Evolutionary conservation across 257 asterid species (phyloP), one percentile per base, ranked within the genome.

Genomic region (Fraxinus quadrangulata): DNA sequence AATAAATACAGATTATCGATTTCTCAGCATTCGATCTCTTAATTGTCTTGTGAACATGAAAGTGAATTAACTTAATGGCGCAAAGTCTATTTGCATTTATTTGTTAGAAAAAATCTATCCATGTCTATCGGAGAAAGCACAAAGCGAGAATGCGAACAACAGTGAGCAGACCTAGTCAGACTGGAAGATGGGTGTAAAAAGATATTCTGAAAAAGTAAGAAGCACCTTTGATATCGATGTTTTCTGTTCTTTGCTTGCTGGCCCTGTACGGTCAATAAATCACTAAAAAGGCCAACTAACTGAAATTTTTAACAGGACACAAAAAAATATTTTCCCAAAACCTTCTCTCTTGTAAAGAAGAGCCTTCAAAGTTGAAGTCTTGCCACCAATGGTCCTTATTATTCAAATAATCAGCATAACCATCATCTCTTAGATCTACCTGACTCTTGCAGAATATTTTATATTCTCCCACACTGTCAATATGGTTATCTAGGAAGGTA

Each of bases 331-430:
- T 37, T 40, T 45, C 72, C 70, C 26, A 70, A 72, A 77, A 92
- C 97, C 92, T 88, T 78, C 45, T 84, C 56, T 85, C 85, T 78
- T 70, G 87, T 47, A 65, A 77, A 77, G 80, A 77, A 87, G 88
- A 78, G 82, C 70, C 80, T 80, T 85, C 86, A 31, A 82, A 77
- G 82, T 73, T 76, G 72, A 82, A 77, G 67, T 78, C 85, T 65
- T 83, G 78, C 76, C 70, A 73, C 87, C 85, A 85, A 28, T 26
- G 59, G 85, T 83, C 83, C 72, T 68, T 80, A 76, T 70, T 71
- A 73, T 67, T 75, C 59, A 76, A 83, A 84, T 78, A 78, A 75
- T 89, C 90, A 83, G 69, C 85, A 74, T 67, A 82, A 49, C 79
- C 70, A 71, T 77, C 81, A 77, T 79, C 85, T 70, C 78, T 80